Evolutionary conservation across 768 basidiomycete genomes (phyloP).

Genomic region (Termitomyces sp.): DNA sequence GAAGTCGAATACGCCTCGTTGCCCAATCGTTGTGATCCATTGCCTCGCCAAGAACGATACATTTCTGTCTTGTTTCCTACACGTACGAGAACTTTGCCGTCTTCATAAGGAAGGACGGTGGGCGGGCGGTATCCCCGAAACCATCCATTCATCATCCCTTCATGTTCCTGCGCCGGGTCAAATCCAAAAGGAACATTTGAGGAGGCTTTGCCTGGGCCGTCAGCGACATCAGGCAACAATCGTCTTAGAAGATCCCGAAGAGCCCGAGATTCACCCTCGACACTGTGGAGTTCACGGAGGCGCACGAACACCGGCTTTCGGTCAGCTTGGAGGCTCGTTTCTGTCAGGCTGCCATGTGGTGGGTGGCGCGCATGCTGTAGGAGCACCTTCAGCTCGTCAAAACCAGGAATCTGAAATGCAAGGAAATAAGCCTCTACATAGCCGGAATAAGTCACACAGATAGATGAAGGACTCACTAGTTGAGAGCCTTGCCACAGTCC

Average conservation of each 20-base stretch:
- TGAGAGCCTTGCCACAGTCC: constrained; percentile 60
- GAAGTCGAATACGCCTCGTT: neutral
- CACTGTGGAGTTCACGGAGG: constrained; percentile 49
- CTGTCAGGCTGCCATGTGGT: constrained; percentile 24
- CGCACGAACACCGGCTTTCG: constrained; percentile 40
- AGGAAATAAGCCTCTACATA: neutral
- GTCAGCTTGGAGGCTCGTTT: neutral
- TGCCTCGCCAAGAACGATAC: neutral
- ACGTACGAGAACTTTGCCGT: neutral
- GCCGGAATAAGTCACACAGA: constrained; percentile 1
- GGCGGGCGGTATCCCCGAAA: neutral
- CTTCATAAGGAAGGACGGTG: neutral
- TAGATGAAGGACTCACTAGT: constrained; percentile 35
- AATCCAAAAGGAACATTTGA: neutral
- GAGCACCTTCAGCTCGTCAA: constrained; percentile 12
- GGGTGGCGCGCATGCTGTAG: constrained; percentile 12
- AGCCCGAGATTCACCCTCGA: constrained; percentile 14
- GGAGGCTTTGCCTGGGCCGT: neutral
- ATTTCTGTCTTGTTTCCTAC: neutral
- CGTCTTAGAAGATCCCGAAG: neutral
- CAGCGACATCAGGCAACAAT: neutral
- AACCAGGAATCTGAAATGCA: constrained; percentile 20
- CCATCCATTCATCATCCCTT: constrained; percentile 14
- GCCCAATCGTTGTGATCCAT: neutral
- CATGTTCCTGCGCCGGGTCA: neutral